Conservation (phyloP, 306 rosid genomes). For the Ochetophila trinervis region DNA sequence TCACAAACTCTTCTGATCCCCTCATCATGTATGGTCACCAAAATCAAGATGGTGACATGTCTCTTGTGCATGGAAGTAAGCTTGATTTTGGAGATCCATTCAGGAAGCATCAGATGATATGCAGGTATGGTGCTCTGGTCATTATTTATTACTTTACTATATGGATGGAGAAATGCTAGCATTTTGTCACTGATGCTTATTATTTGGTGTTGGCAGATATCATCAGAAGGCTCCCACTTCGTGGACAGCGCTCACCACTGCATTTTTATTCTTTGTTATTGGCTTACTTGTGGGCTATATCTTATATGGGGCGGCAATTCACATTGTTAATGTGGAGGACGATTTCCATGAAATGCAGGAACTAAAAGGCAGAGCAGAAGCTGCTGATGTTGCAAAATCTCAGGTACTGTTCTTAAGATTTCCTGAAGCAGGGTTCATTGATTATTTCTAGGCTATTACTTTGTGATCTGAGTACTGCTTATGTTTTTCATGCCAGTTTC, state of each 20-base stretch:
- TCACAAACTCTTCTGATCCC: constrained; percentile 72
- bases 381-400: constrained; percentile 94
- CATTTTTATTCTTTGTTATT: constrained; percentile 70
- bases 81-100: constrained; percentile 97
- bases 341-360: constrained; percentile 75
- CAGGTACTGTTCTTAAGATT: constrained; percentile 55
- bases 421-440: constrained; percentile 16
- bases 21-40: constrained; percentile 89
- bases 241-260: constrained; percentile 66
- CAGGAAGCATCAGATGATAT: constrained; percentile 88
- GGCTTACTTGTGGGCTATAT: constrained; percentile 80
- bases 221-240: constrained; percentile 83
- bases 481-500: constrained; percentile 53
- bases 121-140: constrained; percentile 61
- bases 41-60: constrained; percentile 71
- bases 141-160: neutral
- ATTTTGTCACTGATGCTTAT: constrained; percentile 25
- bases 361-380: constrained; percentile 80
- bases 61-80: constrained; percentile 72
- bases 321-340: constrained; percentile 91
- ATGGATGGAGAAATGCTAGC: neutral
- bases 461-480: constrained; percentile 17
- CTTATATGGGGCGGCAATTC: constrained; percentile 88
- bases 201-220: constrained; percentile 56
- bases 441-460: constrained; percentile 19